Evolutionary conservation across 176 grass and related monocot genomes (phyloP).

Genomic region (Carex pumila): DNA sequence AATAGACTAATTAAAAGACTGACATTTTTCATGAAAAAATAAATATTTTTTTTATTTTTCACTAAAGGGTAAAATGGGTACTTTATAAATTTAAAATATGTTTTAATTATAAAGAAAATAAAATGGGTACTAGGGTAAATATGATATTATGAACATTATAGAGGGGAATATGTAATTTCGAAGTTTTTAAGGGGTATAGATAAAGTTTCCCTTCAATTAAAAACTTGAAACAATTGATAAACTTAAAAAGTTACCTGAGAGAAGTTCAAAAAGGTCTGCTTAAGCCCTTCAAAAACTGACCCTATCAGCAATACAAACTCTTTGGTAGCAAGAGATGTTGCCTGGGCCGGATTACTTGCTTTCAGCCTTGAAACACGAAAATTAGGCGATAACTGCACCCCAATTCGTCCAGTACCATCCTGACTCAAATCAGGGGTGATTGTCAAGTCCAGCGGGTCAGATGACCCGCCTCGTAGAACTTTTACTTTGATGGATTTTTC

Average conservation of each 20-base stretch:
- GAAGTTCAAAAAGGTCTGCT: slow-evolving; percentile 83
- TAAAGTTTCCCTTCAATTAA: neutral
- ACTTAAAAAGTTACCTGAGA: slow-evolving; percentile 26
- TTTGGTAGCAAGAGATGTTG: slow-evolving; percentile 43
- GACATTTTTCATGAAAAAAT: no score
- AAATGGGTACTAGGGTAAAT: no score
- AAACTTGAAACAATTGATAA: neutral
- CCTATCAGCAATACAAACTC: slow-evolving; percentile 52
- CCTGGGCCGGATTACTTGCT: slow-evolving; percentile 39
- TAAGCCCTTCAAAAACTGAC: slow-evolving; percentile 66
- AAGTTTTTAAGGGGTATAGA: no score
- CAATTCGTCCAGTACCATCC: slow-evolving; percentile 64
- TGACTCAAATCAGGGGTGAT: slow-evolving; percentile 62
- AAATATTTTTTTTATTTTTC: no score
- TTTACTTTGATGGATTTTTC: slow-evolving; percentile 52
- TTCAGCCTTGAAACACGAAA: slow-evolving; percentile 41
- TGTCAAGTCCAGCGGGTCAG: slow-evolving; percentile 34
- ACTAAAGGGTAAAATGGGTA: no score
- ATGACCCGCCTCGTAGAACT: slow-evolving; percentile 25
- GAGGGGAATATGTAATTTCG: no score
- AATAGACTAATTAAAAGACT: no score
- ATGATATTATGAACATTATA: no score
- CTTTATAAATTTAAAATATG: no score
- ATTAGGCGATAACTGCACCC: slow-evolving; percentile 80
- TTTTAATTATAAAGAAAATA: no score